Base-by-base conservation (phyloP, 2,329 filamentous ascomycete genomes). In the Fusarium haematococcum region DNA sequence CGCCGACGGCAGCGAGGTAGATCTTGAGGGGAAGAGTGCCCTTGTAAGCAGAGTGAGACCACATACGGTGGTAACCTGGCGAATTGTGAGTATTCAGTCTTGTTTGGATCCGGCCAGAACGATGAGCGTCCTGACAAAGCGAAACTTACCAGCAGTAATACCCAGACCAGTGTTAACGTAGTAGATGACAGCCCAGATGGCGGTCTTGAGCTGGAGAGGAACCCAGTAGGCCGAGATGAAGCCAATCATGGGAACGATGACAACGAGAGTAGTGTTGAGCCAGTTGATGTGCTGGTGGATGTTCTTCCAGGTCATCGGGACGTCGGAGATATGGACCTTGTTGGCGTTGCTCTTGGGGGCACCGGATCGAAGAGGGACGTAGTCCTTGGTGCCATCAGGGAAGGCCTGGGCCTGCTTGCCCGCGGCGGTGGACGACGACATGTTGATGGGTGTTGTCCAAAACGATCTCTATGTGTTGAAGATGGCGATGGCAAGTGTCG, bases 271-370 rank as follows among this genome's bases (percentile, higher is more conserved):
- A 73, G 94, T 92, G 84, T 97, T 98, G 76, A 98, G 89, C 95
- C 95, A 98, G 89, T 97, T 95, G 87, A 98, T 89, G 82, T 98
- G 95, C 86, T 95, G 93, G 86, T 95, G 92, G 94, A 94, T 97
- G 87, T 97, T 98, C 79, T 88, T 86, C 84, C 88, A 89, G 69
- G 94, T 97, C 78, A 97, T 92, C 67, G 93, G 93, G 73, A 90
- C 90, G 75, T 97, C 95, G 75, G 94, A 91, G 84, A 97, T 97
- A 84, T 97, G 95, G 75, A 85, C 84, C 80, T 85, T 86, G 71
- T 71, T 74, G 33, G 71, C 70, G 64, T 77, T 74, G 50, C 75
- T 79, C 67, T 75, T 75, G 50, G 72, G 2, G 20, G 35, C 52
- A 23, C 66, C 52, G 58, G 45, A 50, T 61, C 87, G 86, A 56